Base-by-base conservation (phyloP, 768 basidiomycete species). In the Amanita rubescens region DNA sequence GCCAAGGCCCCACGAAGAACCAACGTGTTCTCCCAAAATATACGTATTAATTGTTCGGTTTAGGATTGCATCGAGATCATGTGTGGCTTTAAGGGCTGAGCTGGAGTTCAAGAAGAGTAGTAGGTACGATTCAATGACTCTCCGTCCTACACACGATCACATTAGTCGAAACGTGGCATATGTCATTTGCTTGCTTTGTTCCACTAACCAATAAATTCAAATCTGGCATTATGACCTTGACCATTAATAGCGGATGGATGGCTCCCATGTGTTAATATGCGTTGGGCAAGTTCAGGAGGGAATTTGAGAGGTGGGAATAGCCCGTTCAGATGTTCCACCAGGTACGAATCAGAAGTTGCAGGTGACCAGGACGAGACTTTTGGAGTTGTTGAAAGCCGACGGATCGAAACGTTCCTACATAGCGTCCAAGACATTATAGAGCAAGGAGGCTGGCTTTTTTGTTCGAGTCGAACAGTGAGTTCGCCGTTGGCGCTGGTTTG, bases 231-330 rank as follows among this genome's bases (percentile, higher is more conserved):
- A 64, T 90, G 87, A n/a, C n/a, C n/a, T n/a, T n/a, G n/a, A 2
- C 90, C 87, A 42, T 76, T 61, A 49, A 75, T 67, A 25, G 87
- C 84, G 51, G 79, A 72, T 44, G 73, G 78, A 67, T 89, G 90
- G 67, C 87, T 89, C 6, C 75, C 74, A 63, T 93, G 90, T 2
- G 90, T 93, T 58, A 92, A 70, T 57, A 89, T 75, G 55, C 90
- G 80, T 58, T 75, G 75, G 7, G 87, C 85, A 43, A 90, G 72
- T 58, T 87, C 84, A 4, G 74, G 72, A 11, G 86, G 80, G 65
- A 93, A 92, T 46, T 78, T 69, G 45, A 92, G 71, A 12, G 84
- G 78, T 3, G 77, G 67, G 59, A 89, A 90, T 49, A 87, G 69
- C 32, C 73, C 69, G 60, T 81, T 74, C 34, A 89, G 72, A 65